Base-by-base conservation (phyloP, 495 filamentous ascomycete species). In the Poronia punctata region DNA sequence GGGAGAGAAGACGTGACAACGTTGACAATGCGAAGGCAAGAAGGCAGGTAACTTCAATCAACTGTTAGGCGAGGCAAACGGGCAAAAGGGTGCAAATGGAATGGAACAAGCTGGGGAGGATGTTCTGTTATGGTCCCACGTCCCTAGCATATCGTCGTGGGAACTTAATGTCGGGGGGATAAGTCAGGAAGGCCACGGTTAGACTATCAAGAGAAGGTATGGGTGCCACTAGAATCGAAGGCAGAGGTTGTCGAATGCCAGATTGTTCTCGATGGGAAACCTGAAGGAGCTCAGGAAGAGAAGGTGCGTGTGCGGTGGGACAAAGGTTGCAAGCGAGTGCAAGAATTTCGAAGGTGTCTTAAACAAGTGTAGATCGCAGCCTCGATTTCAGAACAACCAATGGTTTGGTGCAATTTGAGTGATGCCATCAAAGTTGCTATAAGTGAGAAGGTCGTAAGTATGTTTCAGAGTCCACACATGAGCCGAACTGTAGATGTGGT, bases 381-480 rank as follows among this genome's bases (percentile, higher is more conserved):
- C 25, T 24, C 16, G 22, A 32, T 38, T 16, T 20, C 25, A 26
- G 14, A 19, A 25, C 41, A 26, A 45, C 42, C 34, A 18, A 35
- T 30, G 28, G 42, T 38, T 45, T 34, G 10, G 27, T 5, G n/a
- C 42, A 19, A 38, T 16, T 38, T 3, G 27, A 27, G 27, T 21
- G 11, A 32, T 38, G 31, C 42, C 42, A 45, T 45, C 19, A 28
- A 34, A 38, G 35, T 32, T 38, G 7, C 34, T 25, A 21, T 16
- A 32, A 15, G 5, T 9, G 32, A 23, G 24, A 23, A 27, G 23
- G n/a, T 14, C 16, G 31, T 26, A 16, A 14, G 12, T 27, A 23
- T 24, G 7, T 5, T 17, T 23, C 20, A 24, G 12, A 24, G 16
- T 35, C n/a, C 17, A 22, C 40, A 28, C 28, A 12, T 19, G n/a